Evolutionary conservation across 2,329 filamentous ascomycete species (phyloP), one percentile per base, ranked within the genome.

Genomic region (Mariannaea elegans): DNA sequence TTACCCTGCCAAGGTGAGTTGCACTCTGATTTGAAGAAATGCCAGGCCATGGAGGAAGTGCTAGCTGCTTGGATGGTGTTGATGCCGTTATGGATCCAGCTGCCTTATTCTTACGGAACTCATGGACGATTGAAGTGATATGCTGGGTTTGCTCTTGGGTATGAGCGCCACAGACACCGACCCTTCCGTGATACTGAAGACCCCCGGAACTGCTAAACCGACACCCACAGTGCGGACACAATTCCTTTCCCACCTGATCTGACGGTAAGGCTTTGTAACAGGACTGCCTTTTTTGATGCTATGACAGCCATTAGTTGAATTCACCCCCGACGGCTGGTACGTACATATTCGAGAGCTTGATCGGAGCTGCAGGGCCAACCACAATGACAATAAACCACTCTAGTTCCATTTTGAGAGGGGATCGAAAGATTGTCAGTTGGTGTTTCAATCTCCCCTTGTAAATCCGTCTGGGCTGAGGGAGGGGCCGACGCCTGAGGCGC

Each of bases 81-180:
- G 45, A 19, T 38, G 19, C 4, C 24, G 16, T 19, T 13, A 44
- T 21, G 21, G 16, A 31, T 18, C 46, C 27, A 12, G 23, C 23
- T 52, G 13, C 10, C 27, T 45, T 45, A 23, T 45, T 50, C n/a
- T 34, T 13, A 23, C 64, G 65, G 24, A 51, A 49, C 16, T 53
- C 42, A 27, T 41, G 19, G 18, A 70, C 47, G 21, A 66, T 31
- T 7, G 29, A 18, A 1, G 47, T 56, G 49, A 69, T 67, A 54
- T 59, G 45, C 14, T 59, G 27, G n/a, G 31, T 32, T 39, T 57
- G 60, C 8, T 62, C 61, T 3, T 63, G 46, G 19, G 64, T 63
- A 56, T 80, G 78, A 3, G 72, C 64, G n/a, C 82, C 82, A 62
- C 84, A 87, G 3, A 84, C 78, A 3, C 72, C 68, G 52, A 78